A percentile compares a stretch with the other conserved stretches of the same genome.
These are phyloP conservation scores for Aspergillus viridinutans DNA, from an alignment of 2,329 filamentous ascomycete species.

Conservation along the genomic window DNA sequence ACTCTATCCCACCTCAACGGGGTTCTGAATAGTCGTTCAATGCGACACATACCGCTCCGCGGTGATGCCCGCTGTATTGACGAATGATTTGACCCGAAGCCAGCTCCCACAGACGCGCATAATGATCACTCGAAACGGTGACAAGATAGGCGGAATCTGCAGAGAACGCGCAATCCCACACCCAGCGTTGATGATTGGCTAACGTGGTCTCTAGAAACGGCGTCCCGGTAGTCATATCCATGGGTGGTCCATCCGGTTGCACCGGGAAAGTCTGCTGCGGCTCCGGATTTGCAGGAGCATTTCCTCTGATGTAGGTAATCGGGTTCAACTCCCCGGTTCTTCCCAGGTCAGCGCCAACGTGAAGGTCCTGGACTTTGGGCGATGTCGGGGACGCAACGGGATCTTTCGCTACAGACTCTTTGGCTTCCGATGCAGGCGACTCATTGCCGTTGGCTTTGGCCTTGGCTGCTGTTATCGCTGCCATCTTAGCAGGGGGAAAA, in stretches of 20 bases:
- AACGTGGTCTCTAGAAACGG: conserved; percentile 80
- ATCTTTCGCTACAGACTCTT: conserved; percentile 7
- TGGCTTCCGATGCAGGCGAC: background rate
- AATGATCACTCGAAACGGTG: conserved; percentile 90
- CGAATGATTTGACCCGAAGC: conserved; percentile 81
- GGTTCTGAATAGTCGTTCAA: conserved; percentile 72
- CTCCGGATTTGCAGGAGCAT: conserved; percentile 21
- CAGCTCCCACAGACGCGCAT: conserved; percentile 87
- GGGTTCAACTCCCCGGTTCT: conserved; percentile 15
- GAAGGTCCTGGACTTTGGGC: conserved; percentile 16
- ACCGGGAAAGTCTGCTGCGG: conserved; percentile 31
- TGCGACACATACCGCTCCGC: conserved; percentile 86
- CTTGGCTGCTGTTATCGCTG: conserved; percentile 19
- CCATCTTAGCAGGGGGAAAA: conserved; percentile 38
- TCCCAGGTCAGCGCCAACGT: conserved; percentile 19
- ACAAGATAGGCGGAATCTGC: conserved; percentile 91
- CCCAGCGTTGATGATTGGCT: conserved; percentile 89
- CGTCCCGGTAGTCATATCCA: conserved; percentile 48
- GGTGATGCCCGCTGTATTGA: conserved; percentile 92
- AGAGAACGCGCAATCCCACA: conserved; percentile 95
- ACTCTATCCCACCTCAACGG: conserved; percentile 22
- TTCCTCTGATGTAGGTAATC: conserved; percentile 26
- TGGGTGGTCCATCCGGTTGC: conserved; percentile 37
- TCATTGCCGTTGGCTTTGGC: conserved; percentile 13
- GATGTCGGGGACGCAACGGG: conserved; percentile 15